phyloP scores from a whole-genome alignment of 2,329 filamentous ascomycete genomes.

The Clarireedia hainanense region DNA sequence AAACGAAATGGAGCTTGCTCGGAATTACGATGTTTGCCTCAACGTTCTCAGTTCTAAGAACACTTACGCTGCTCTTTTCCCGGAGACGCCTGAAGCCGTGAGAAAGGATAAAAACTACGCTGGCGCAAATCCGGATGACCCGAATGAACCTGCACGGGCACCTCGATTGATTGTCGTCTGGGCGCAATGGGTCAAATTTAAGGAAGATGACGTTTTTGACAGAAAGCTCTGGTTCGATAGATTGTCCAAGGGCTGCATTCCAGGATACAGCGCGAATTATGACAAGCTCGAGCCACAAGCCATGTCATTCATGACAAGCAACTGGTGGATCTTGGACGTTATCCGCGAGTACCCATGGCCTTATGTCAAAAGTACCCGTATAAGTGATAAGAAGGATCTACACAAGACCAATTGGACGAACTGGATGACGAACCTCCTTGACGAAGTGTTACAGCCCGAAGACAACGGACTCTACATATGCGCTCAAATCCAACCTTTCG shows the following conservation, averaged over 20 bases:
- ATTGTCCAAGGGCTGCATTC: slow-evolving; percentile 28
- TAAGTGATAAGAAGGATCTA: slow-evolving; percentile 36
- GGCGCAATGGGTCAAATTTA: slow-evolving; percentile 40
- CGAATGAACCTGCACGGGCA: slow-evolving; percentile 21
- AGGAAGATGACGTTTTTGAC: slow-evolving; percentile 31
- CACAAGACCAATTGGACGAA: slow-evolving; percentile 34
- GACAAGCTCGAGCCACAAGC: slow-evolving; percentile 22
- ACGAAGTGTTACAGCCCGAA: slow-evolving; percentile 32
- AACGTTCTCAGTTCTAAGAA: slow-evolving; percentile 37
- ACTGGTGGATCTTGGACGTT: slow-evolving; percentile 39
- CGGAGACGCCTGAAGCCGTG: slow-evolving; percentile 16
- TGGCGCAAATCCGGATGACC: too few species aligned
- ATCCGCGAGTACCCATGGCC: slow-evolving; percentile 39
- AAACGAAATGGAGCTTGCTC: slow-evolving; percentile 27
- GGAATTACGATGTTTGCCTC: slow-evolving; percentile 40
- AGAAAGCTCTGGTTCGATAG: slow-evolving; percentile 32
- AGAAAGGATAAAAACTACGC: background rate
- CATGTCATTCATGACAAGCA: slow-evolving; percentile 38
- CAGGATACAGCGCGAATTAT: slow-evolving; percentile 26
- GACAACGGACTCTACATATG: slow-evolving; percentile 36
- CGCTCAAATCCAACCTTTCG: slow-evolving; percentile 38
- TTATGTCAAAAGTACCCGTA: slow-evolving; percentile 40
- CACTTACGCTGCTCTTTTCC: slow-evolving; percentile 32
- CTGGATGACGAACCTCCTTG: slow-evolving; percentile 32
- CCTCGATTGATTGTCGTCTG: slow-evolving; percentile 38